Percentiles rank a stretch among this genome's conserved stretches.
Conservation (phyloP, 2,329 filamentous ascomycete species). For the Akanthomyces dipterigenus region DNA sequence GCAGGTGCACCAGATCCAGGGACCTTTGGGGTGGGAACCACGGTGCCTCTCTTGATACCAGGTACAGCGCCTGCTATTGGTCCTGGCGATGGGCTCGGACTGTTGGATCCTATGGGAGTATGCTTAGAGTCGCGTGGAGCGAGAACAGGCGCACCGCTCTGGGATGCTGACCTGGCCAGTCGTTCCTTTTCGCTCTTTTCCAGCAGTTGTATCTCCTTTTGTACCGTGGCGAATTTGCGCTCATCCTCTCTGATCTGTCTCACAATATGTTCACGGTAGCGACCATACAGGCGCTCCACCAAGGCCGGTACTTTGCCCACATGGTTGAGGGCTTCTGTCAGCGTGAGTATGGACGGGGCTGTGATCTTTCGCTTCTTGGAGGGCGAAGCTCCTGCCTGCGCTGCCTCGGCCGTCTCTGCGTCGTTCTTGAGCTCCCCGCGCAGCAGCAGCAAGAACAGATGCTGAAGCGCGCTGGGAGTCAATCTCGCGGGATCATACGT, state of each 20-base stretch:
- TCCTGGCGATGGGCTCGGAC: constrained; percentile 19
- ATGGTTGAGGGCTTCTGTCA: constrained; percentile 61
- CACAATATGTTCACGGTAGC: constrained; percentile 66
- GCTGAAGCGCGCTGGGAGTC: constrained; percentile 69
- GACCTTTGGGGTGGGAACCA: constrained; percentile 30
- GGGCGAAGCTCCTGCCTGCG: constrained; percentile 35
- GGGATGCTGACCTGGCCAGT: constrained; percentile 29
- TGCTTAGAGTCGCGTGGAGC: constrained; percentile 28
- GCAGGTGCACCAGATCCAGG: constrained; percentile 18
- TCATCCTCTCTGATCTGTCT: constrained; percentile 70
- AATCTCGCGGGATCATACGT: constrained; percentile 69
- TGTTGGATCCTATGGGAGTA: constrained; percentile 18
- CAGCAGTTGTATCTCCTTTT: constrained; percentile 62
- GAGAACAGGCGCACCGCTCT: constrained; percentile 25
- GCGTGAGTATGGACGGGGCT: constrained; percentile 54
- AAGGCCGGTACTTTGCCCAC: constrained; percentile 62
- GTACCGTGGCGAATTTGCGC: constrained; percentile 53
- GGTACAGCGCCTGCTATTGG: constrained; percentile 16
- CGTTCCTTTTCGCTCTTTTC: constrained; percentile 42
- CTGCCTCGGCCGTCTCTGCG: constrained; percentile 29
- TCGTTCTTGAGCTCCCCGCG: constrained; percentile 62
- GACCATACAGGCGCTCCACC: constrained; percentile 65
- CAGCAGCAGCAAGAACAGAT: constrained; percentile 70
- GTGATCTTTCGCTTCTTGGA: constrained; percentile 70
- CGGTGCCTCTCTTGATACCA: constrained; percentile 22